phyloP scores from a whole-genome alignment of 345 rosid genomes.

The Gossypium australe region DNA sequence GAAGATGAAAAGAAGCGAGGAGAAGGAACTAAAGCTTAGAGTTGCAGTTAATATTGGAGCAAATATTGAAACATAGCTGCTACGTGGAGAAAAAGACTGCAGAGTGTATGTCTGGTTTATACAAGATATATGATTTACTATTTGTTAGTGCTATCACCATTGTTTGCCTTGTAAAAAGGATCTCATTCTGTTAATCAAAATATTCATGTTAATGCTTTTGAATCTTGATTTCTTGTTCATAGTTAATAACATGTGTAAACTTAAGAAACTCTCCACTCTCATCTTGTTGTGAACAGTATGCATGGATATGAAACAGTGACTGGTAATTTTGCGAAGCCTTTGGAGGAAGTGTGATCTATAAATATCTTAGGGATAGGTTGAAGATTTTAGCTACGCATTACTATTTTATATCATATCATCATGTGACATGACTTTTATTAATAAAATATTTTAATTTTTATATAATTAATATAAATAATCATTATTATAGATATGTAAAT shows the following conservation, averaged over 20 bases:
- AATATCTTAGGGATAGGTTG: not conserved
- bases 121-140: not conserved
- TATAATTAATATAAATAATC: no score
- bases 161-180: slow-evolving; percentile 25
- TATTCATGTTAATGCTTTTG: not conserved
- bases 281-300: not conserved
- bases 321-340: not conserved
- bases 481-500: no score
- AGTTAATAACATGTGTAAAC: not conserved
- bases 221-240: not conserved
- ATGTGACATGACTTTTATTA: no score
- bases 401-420: not conserved
- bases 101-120: slow-evolving; percentile 2
- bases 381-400: not conserved
- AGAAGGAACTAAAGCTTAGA: slow-evolving; percentile 13
- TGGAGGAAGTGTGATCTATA: not conserved
- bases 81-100: not conserved
- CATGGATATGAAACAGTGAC: not conserved
- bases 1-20: slow-evolving; percentile 46
- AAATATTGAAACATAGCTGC: not conserved
- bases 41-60: not conserved
- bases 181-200: slow-evolving; percentile 11
- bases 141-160: slow-evolving; percentile 11
- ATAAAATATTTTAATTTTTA: no score
- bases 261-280: not conserved